These are phyloP conservation scores for Berberis thunbergii DNA, from an alignment of 164 flowering plant genomes.

Conservation along the genomic window DNA sequence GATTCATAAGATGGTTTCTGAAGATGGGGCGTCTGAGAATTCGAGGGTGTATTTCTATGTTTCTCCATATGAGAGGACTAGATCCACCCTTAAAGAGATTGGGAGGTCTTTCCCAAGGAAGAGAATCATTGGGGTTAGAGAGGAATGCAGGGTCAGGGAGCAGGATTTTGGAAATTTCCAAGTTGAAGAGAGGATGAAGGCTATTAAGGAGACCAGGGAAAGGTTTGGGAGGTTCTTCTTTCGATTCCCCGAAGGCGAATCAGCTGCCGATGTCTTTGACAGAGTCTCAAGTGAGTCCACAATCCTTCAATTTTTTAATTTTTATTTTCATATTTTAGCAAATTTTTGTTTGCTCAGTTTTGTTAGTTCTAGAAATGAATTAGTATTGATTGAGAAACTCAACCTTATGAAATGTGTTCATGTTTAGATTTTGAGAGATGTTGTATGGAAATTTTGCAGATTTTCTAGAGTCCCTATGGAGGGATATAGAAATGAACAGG, in stretches of 20 bases:
- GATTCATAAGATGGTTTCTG: slow-evolving; percentile 32
- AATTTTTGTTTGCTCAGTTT: neutral
- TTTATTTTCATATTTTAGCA: neutral
- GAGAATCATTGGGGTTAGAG: slow-evolving; percentile 75
- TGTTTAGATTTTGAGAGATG: no score
- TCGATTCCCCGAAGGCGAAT: slow-evolving; percentile 97
- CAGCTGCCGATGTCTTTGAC: slow-evolving; percentile 92
- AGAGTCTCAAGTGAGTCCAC: slow-evolving; percentile 70
- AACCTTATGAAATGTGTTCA: neutral
- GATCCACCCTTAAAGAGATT: slow-evolving; percentile 73
- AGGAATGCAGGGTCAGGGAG: slow-evolving; percentile 86
- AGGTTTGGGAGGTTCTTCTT: slow-evolving; percentile 83
- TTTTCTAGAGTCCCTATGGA: slow-evolving; percentile 89
- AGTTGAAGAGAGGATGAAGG: slow-evolving; percentile 74
- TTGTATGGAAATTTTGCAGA: slow-evolving; percentile 36
- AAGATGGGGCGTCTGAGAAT: slow-evolving; percentile 6
- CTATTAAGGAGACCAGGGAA: slow-evolving; percentile 59
- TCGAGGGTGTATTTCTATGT: slow-evolving; percentile 87
- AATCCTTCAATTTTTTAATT: neutral
- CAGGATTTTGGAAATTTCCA: slow-evolving; percentile 98
- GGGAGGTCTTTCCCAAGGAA: slow-evolving; percentile 54
- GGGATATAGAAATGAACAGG: slow-evolving; percentile 86
- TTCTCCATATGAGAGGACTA: slow-evolving; percentile 76
- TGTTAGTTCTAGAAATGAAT: neutral
- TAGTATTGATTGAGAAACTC: neutral